phyloP scores from a whole-genome alignment of 2,329 filamentous ascomycete species.

The Aspergillus alliaceus region DNA sequence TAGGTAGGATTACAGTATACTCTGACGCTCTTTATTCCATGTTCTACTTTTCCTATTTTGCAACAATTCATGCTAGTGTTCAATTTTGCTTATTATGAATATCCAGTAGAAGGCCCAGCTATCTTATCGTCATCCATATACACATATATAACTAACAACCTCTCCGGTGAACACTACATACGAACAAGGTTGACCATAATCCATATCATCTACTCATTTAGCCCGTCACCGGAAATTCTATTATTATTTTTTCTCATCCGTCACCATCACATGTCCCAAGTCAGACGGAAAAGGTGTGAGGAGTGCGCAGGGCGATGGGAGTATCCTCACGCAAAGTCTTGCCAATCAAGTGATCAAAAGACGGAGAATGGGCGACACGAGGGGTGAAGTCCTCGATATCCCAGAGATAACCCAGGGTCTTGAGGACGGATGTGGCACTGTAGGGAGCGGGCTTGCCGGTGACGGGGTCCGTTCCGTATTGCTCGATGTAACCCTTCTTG shows the following conservation, averaged over 20 bases:
- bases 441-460: slow-evolving; percentile 26
- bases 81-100: too few relatives aligned
- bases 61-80: too few relatives aligned
- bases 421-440: slow-evolving; percentile 28
- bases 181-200: neutral
- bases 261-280: neutral
- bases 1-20: too few relatives aligned
- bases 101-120: too few relatives aligned
- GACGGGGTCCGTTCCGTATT: slow-evolving; percentile 25
- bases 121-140: neutral
- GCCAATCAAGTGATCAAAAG: slow-evolving; percentile 32
- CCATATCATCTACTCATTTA: neutral
- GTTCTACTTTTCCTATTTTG: too few relatives aligned
- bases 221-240: neutral
- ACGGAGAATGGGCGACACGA: slow-evolving; percentile 26
- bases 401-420: slow-evolving; percentile 35
- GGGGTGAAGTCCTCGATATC: slow-evolving; percentile 34
- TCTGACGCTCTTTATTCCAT: too few relatives aligned
- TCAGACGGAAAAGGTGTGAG: neutral
- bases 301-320: slow-evolving; percentile 9
- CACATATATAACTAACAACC: too few relatives aligned
- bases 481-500: slow-evolving; percentile 30
- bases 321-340: slow-evolving; percentile 21
- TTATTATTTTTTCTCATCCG: neutral
- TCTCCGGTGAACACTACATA: too few relatives aligned